Percentiles rank a stretch among this genome's conserved stretches.
Conservation (phyloP, 1,284 basidiomycete species). For the Trichosporon coremiiforme region DNA sequence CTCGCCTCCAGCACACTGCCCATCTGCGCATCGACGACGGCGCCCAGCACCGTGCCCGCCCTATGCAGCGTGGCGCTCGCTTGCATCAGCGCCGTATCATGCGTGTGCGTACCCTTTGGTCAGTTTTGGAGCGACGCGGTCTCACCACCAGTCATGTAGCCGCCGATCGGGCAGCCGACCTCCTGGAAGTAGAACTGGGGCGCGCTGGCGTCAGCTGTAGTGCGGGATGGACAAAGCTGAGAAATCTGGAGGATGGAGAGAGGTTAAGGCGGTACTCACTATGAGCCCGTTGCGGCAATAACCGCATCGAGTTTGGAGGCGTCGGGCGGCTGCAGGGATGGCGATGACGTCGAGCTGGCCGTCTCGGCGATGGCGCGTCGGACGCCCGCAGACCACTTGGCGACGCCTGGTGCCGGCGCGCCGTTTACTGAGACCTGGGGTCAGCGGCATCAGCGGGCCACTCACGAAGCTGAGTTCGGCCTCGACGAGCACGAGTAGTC, state of each 20-base stretch:
- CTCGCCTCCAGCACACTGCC: not conserved
- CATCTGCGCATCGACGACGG: not conserved
- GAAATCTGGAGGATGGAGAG: too few relatives aligned
- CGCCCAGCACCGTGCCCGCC: not conserved
- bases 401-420: slow-evolving; percentile 11
- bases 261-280: slow-evolving; percentile 34
- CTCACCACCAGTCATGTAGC: slow-evolving; percentile 42
- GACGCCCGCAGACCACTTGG: slow-evolving; percentile 39
- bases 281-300: slow-evolving; percentile 39
- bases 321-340: not conserved
- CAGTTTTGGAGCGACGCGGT: not conserved
- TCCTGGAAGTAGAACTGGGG: slow-evolving; percentile 44
- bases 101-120: not conserved
- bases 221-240: too few relatives aligned
- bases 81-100: not conserved
- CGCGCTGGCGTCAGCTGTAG: slow-evolving; percentile 31
- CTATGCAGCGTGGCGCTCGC: not conserved
- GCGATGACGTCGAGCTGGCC: not conserved
- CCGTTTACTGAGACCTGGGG: slow-evolving; percentile 28
- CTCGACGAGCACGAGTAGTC: slow-evolving; percentile 51
- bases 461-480: slow-evolving; percentile 46
- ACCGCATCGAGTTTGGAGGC: slow-evolving; percentile 24
- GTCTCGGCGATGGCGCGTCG: slow-evolving; percentile 33
- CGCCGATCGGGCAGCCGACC: slow-evolving; percentile 43
- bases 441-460: slow-evolving; percentile 5